Conservation (phyloP, 1,284 basidiomycete genomes). For the Ceratorhiza oryzae-sativae region DNA sequence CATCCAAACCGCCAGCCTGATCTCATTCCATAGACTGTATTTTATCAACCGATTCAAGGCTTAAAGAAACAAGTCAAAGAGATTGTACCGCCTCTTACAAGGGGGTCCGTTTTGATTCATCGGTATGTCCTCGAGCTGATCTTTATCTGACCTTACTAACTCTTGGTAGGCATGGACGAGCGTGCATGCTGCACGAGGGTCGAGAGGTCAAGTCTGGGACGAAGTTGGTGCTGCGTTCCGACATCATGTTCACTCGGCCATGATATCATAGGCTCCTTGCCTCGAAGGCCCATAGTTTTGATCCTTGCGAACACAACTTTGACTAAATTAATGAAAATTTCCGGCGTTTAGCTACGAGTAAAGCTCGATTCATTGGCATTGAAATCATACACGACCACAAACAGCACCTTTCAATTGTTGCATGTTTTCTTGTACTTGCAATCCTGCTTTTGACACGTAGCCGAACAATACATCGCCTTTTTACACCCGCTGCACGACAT, state of each 20-base stretch:
- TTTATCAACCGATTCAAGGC: conserved; percentile 64
- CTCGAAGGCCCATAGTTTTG: too few species aligned
- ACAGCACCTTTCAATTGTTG: neutral
- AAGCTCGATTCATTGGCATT: too few species aligned
- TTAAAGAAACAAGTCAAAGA: conserved; percentile 54
- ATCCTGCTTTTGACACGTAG: conserved; percentile 7
- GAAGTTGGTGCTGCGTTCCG: conserved; percentile 80
- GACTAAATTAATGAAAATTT: too few species aligned
- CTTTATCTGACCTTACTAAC: neutral
- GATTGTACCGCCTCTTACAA: conserved; percentile 65
- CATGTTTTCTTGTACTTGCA: conserved; percentile 34
- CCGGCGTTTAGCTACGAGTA: too few species aligned
- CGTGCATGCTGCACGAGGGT: conserved; percentile 81
- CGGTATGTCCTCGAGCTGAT: conserved; percentile 54
- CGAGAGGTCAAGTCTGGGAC: conserved; percentile 68
- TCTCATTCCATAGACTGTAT: conserved; percentile 68
- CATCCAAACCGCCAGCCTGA: too few species aligned
- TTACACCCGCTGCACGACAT: conserved; percentile 1
- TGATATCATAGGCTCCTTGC: too few species aligned
- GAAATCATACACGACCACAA: too few species aligned
- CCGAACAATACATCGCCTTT: conserved; percentile 25
- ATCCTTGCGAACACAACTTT: too few species aligned
- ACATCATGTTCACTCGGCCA: conserved; percentile 66
- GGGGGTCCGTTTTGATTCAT: conserved; percentile 76
- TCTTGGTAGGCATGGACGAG: conserved; percentile 67